Percentiles rank a stretch among this genome's conserved stretches.
These are phyloP conservation scores for Elsinoe batatas DNA, from an alignment of 2,329 filamentous ascomycete genomes.

Conservation along the genomic window DNA sequence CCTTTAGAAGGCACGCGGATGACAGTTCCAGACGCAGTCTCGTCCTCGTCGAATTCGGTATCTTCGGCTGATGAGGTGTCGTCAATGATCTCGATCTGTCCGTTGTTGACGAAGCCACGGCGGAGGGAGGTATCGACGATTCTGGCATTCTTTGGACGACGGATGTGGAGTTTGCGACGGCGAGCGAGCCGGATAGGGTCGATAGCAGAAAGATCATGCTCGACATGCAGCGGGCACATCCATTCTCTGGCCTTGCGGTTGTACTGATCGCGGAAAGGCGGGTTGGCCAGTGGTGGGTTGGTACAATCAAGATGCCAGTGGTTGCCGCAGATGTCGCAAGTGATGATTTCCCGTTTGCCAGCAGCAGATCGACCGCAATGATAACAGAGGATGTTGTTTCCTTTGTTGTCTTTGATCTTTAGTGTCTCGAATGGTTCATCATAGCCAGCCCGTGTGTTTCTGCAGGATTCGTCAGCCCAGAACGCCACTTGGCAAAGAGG, in stretches of 20 bases:
- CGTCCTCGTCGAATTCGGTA: slow-evolving; percentile 36
- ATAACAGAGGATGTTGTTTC: slow-evolving; percentile 67
- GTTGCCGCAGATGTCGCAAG: slow-evolving; percentile 72
- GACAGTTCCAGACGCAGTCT: slow-evolving; percentile 30
- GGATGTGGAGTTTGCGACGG: slow-evolving; percentile 33
- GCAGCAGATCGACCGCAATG: slow-evolving; percentile 59
- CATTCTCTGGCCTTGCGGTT: slow-evolving; percentile 58
- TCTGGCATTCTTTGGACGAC: slow-evolving; percentile 41
- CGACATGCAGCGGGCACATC: slow-evolving; percentile 80
- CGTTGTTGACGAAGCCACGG: slow-evolving; percentile 52
- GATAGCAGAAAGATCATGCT: slow-evolving; percentile 58
- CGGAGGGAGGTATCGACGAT: slow-evolving; percentile 39
- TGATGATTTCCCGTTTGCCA: slow-evolving; percentile 62
- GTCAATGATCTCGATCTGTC: slow-evolving; percentile 35
- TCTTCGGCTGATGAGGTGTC: slow-evolving; percentile 37
- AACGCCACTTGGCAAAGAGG: slow-evolving; percentile 1
- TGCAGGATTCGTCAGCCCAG: slow-evolving; percentile 13
- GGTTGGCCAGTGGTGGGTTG: slow-evolving; percentile 70
- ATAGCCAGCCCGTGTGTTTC: slow-evolving; percentile 28
- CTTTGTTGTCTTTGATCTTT: slow-evolving; percentile 53
- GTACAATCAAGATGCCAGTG: slow-evolving; percentile 91
- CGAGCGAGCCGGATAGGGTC: slow-evolving; percentile 29
- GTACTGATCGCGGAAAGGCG: slow-evolving; percentile 49
- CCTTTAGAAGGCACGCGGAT: slow-evolving; percentile 37
- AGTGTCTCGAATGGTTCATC: slow-evolving; percentile 35